Evolutionary conservation across 169 alveolate species (phyloP).

Genomic region (Hepatocystis sp.): DNA sequence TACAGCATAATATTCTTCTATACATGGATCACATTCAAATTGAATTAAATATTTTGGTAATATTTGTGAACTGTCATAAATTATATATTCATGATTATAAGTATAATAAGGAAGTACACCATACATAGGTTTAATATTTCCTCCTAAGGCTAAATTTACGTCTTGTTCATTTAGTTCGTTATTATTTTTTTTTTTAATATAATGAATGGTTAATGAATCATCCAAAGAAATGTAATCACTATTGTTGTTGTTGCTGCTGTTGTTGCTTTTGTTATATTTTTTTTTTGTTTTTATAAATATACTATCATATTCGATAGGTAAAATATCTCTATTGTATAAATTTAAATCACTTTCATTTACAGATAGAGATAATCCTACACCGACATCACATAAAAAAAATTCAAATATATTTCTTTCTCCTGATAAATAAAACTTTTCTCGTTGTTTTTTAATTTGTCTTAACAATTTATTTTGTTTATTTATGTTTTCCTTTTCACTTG

Average conservation of each 20-base stretch:
- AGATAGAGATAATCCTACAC: conserved; percentile 84
- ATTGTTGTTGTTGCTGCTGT: too few relatives aligned
- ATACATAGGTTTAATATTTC: conserved; percentile 77
- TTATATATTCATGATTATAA: conserved; percentile 88
- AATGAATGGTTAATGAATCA: conserved; percentile 83
- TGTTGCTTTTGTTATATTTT: too few relatives aligned
- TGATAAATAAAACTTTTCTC: conserved; percentile 76
- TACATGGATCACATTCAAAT: conserved; percentile 91
- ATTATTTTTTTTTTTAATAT: conserved; percentile 80
- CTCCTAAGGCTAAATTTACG: conserved; percentile 63
- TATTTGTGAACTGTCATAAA: conserved; percentile 91
- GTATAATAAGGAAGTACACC: conserved; percentile 93
- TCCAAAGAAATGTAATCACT: too few relatives aligned
- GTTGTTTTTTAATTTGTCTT: conserved; percentile 72
- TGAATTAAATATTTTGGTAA: conserved; percentile 89
- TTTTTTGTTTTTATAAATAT: conserved; percentile 84
- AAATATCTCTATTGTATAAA: conserved; percentile 74
- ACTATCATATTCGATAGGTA: conserved; percentile 88
- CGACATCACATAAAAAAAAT: conserved; percentile 91
- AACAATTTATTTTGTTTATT: conserved; percentile 56
- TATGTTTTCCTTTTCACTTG: conserved; percentile 54
- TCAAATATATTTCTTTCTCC: conserved; percentile 90
- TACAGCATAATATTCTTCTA: conserved; percentile 89
- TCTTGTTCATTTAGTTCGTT: conserved; percentile 31
- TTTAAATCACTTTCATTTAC: conserved; percentile 78